Base-by-base conservation (phyloP, 345 rosid species). In the Ceriops zippeliana region DNA sequence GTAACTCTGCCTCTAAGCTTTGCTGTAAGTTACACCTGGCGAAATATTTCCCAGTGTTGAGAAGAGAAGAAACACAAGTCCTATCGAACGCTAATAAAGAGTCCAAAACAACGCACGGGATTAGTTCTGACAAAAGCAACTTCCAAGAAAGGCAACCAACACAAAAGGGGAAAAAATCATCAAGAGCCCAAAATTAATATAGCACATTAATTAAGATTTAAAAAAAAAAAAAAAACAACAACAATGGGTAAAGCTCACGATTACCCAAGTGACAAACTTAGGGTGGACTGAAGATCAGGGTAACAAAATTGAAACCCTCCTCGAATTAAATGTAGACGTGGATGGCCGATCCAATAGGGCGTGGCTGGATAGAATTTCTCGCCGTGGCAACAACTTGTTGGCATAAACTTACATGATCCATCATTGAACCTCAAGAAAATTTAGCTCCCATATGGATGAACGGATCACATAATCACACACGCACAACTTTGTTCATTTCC, bases 401-500 rank as follows among this genome's bases (percentile, higher is more conserved):
- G 69, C 4, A 62, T 68, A 59, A 53, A 56, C 58, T 57, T 75
- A 26, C 47, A 46, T 13, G 73, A 46, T 38, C 56, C 61, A 15
- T 28, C 53, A 6, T 52, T 26, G 67, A 32, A n/a, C 30, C 60
- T 42, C 61, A 35, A 16, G 49, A 56, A 51, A 67, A 27, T 28
- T 26, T 52, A 32, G 61, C 61, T 53, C 65, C 16, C 58, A 15
- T 58, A 52, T 42, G 49, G 19, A 42, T 13, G 49, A 17, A 56
- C 56, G 30, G 4, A 70, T 73, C 80, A 89, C 92, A 89, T 89
- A 75, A 89, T 81, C 62, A 76, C 75, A 65, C 96, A 89, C 1
- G 85, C 75, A 79, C 92, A 89, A 63, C 79, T 84, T 78, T 80
- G 78, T 79, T 80, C 90, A 15, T 56, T 79, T 67, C 88, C 85